Conservation (phyloP, 1,284 basidiomycete genomes). For the Rhizopogon parksii region DNA sequence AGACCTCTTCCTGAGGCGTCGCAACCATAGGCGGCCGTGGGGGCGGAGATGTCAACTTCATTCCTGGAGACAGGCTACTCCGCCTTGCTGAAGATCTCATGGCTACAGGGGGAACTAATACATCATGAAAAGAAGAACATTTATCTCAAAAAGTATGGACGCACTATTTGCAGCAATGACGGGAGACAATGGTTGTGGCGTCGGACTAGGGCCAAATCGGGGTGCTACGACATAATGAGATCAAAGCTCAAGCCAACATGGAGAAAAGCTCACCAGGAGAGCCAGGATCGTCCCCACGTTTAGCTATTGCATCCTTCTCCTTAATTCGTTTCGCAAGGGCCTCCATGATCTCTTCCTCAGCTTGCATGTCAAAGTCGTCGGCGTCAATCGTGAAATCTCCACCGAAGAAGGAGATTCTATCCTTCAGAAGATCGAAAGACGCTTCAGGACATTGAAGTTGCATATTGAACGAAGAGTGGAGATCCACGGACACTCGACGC, state of each 20-base stretch:
- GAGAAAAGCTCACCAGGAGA: background rate
- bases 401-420: conserved; percentile 52
- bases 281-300: background rate
- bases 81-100: background rate
- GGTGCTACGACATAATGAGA: background rate
- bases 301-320: conserved; percentile 8
- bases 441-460: conserved; percentile 37
- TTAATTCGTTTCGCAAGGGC: conserved; percentile 14
- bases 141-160: background rate
- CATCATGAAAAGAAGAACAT: background rate
- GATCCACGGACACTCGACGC: conserved; percentile 48
- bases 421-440: conserved; percentile 58
- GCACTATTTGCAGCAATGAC: background rate
- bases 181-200: background rate
- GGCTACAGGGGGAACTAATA: background rate
- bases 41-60: conserved; percentile 1
- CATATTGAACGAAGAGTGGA: conserved; percentile 50
- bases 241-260: background rate
- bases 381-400: conserved; percentile 23
- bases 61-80: background rate
- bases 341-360: conserved; percentile 17
- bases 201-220: background rate
- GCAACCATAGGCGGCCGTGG: background rate
- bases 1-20: background rate
- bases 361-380: conserved; percentile 17